phyloP scores from a whole-genome alignment of 768 basidiomycete genomes.

The Auricularia sp. region DNA sequence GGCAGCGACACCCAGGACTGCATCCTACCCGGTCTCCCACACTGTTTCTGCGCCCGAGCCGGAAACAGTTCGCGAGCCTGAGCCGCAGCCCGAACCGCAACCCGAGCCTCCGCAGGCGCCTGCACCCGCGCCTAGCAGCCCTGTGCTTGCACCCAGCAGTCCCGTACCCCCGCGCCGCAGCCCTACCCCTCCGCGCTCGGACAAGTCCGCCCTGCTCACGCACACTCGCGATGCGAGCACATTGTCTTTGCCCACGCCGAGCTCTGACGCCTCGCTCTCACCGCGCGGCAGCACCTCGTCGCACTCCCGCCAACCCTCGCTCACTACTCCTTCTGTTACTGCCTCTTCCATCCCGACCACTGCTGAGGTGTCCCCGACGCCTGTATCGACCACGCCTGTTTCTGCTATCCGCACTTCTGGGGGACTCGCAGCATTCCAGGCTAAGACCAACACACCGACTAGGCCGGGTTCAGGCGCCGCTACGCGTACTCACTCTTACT shows the following conservation, averaged over 20 bases:
- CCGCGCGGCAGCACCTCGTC: conserved; percentile 3
- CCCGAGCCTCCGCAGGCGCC: conserved; percentile 12
- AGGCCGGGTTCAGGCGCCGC: background rate
- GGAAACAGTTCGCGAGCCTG: conserved; percentile 15
- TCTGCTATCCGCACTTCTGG: background rate
- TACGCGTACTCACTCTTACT: background rate
- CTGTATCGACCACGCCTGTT: background rate
- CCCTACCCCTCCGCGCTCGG: background rate
- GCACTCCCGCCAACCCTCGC: background rate
- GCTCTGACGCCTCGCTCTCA: conserved; percentile 2
- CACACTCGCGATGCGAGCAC: background rate
- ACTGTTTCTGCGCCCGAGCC: background rate
- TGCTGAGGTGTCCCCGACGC: background rate
- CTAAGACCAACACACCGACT: background rate
- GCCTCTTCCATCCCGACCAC: background rate
- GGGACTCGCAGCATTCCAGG: background rate
- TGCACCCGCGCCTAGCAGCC: conserved; percentile 10
- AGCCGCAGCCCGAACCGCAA: conserved; percentile 3
- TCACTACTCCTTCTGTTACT: background rate
- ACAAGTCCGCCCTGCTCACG: conserved; percentile 2
- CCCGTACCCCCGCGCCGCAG: background rate
- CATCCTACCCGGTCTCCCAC: background rate
- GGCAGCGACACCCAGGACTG: conserved; percentile 7
- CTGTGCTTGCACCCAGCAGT: background rate
- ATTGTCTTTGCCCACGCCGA: background rate